These are phyloP conservation scores for Syncephalastrum contaminatum DNA, from an alignment of 371 early-diverging fungal genomes.

Conservation along the genomic window DNA sequence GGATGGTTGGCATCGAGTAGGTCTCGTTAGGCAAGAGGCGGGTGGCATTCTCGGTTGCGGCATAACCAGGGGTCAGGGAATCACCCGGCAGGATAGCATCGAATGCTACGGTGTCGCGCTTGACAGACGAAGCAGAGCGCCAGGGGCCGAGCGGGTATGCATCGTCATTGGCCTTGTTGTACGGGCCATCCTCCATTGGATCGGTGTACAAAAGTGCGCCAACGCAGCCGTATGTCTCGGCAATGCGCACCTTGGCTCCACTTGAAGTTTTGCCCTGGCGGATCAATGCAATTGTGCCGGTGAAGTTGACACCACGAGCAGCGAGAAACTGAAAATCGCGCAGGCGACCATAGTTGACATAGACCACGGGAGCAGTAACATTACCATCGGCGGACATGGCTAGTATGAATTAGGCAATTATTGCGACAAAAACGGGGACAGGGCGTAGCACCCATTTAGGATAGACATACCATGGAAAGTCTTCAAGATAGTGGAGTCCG, in stretches of 20 bases:
- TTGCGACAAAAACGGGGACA: background rate
- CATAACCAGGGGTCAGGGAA: constrained; percentile 60
- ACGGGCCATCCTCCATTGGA: constrained; percentile 21
- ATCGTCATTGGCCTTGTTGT: constrained; percentile 22
- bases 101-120: constrained; percentile 58
- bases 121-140: constrained; percentile 52
- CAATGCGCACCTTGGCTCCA: constrained; percentile 59
- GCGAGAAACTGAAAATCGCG: constrained; percentile 54
- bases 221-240: constrained; percentile 54
- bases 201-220: constrained; percentile 54
- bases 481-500: constrained; percentile 8
- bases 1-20: constrained; percentile 51
- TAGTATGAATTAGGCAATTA: background rate
- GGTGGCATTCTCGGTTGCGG: constrained; percentile 51
- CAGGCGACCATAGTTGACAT: constrained; percentile 62
- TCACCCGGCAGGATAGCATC: constrained; percentile 58
- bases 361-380: constrained; percentile 62
- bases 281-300: constrained; percentile 56
- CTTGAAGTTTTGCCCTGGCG: constrained; percentile 57
- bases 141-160: constrained; percentile 68
- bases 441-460: background rate
- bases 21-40: constrained; percentile 51
- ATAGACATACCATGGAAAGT: constrained; percentile 55
- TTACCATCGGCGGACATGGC: constrained; percentile 61
- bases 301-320: constrained; percentile 42